Conservation (phyloP, 176 grass and related monocot species). For the Saccharum spontaneum region DNA sequence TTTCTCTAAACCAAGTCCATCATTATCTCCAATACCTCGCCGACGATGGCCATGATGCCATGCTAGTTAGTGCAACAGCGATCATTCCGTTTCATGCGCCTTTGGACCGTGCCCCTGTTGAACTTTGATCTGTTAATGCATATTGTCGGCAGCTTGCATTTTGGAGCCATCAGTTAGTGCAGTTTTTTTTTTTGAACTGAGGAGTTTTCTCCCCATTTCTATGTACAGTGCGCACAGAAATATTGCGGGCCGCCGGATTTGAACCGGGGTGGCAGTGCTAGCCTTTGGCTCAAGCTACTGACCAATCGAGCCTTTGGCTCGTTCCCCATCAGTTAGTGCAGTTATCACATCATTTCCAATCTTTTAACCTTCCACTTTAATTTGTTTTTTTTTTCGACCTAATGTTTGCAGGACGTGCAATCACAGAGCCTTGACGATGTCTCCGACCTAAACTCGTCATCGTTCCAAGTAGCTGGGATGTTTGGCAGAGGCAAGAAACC, state of each 20-base stretch:
- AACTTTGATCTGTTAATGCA: conserved; percentile 26
- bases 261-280: too few relatives aligned
- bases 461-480: conserved; percentile 38
- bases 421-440: conserved; percentile 42
- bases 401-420: conserved; percentile 56
- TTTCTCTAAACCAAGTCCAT: conserved; percentile 28
- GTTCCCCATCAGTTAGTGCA: not conserved
- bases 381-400: not conserved
- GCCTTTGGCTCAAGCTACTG: too few relatives aligned
- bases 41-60: conserved; percentile 29
- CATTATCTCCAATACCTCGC: conserved; percentile 59
- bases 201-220: too few relatives aligned
- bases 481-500: conserved; percentile 46
- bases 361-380: not conserved
- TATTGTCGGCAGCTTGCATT: conserved; percentile 34
- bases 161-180: not conserved
- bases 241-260: too few relatives aligned
- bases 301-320: too few relatives aligned
- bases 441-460: conserved; percentile 46
- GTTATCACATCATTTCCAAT: conserved; percentile 24
- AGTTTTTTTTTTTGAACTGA: too few relatives aligned
- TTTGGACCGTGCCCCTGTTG: conserved; percentile 19
- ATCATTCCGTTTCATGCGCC: conserved; percentile 40
- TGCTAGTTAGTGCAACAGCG: conserved; percentile 47
- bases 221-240: too few relatives aligned